Conservation (phyloP, 2,329 filamentous ascomycete genomes). For the Leptoxyphium fumago region DNA sequence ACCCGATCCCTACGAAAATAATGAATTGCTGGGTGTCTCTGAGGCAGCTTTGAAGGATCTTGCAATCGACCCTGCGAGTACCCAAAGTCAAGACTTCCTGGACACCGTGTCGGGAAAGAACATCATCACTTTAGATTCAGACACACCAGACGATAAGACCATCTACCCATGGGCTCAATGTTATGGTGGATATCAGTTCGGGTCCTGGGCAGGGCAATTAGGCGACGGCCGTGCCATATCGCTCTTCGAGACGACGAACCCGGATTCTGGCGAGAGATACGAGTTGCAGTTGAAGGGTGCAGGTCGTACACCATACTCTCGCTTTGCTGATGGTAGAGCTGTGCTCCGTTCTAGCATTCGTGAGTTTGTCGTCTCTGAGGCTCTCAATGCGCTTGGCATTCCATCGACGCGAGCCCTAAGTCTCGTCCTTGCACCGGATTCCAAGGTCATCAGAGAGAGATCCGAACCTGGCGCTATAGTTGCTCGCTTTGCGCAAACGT, state of each 20-base stretch:
- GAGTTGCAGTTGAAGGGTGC: slow-evolving; percentile 93
- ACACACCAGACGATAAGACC: slow-evolving; percentile 43
- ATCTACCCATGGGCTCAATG: slow-evolving; percentile 98
- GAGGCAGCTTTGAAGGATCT: slow-evolving; percentile 64
- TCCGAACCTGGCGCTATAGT: slow-evolving; percentile 88
- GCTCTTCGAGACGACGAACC: slow-evolving; percentile 77
- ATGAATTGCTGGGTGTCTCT: slow-evolving; percentile 72
- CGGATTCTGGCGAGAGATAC: slow-evolving; percentile 55
- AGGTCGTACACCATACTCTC: slow-evolving; percentile 82
- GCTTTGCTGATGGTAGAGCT: slow-evolving; percentile 91
- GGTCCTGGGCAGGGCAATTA: slow-evolving; percentile 88
- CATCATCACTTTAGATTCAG: slow-evolving; percentile 61
- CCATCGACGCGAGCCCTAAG: slow-evolving; percentile 78
- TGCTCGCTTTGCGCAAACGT: slow-evolving; percentile 75
- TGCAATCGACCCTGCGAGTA: slow-evolving; percentile 56
- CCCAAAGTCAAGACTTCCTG: slow-evolving; percentile 57
- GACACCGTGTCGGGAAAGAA: slow-evolving; percentile 69
- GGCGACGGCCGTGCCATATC: slow-evolving; percentile 92
- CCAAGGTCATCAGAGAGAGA: slow-evolving; percentile 61
- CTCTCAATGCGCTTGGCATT: slow-evolving; percentile 69
- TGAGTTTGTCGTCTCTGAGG: slow-evolving; percentile 86
- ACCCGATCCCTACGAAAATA: slow-evolving; percentile 54
- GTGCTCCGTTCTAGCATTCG: slow-evolving; percentile 85
- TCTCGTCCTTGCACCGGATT: slow-evolving; percentile 59
- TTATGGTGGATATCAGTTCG: slow-evolving; percentile 63